A percentile compares a stretch with the other conserved stretches of the same genome.
These are phyloP conservation scores for Talaromyces liani DNA, from an alignment of 495 filamentous ascomycete species.

Conservation along the genomic window DNA sequence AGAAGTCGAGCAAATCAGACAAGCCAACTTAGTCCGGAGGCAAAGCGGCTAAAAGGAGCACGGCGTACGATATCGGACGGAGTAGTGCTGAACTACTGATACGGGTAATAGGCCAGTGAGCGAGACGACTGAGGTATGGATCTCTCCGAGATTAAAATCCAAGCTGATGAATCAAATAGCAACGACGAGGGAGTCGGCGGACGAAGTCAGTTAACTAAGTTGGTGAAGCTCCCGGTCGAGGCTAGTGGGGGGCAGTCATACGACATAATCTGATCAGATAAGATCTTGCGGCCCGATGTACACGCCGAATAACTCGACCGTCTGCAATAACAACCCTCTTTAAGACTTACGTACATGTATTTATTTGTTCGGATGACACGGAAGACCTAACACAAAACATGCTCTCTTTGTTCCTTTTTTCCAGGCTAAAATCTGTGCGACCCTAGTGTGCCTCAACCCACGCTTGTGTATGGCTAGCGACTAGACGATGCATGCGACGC, in stretches of 20 bases:
- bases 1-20: neutral
- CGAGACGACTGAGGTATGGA: neutral
- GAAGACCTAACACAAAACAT: neutral
- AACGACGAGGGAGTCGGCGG: neutral
- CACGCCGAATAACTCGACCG: neutral
- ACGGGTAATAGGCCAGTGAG: neutral
- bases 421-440: neutral
- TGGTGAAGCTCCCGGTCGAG: neutral
- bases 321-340: neutral
- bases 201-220: neutral
- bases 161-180: neutral
- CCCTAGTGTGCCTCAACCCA: neutral
- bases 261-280: constrained; percentile 6
- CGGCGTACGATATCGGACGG: neutral
- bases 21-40: constrained; percentile 1
- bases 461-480: neutral
- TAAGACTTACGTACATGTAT: neutral
- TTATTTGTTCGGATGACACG: neutral
- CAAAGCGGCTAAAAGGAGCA: neutral
- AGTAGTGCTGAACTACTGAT: neutral
- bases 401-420: neutral
- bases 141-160: neutral
- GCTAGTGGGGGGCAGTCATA: neutral
- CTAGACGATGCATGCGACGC: neutral
- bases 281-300: constrained; percentile 1